Evolutionary conservation across 2,329 filamentous ascomycete genomes (phyloP), one percentile per base, ranked within the genome.

Genomic region (Colletotrichum falcatum): DNA sequence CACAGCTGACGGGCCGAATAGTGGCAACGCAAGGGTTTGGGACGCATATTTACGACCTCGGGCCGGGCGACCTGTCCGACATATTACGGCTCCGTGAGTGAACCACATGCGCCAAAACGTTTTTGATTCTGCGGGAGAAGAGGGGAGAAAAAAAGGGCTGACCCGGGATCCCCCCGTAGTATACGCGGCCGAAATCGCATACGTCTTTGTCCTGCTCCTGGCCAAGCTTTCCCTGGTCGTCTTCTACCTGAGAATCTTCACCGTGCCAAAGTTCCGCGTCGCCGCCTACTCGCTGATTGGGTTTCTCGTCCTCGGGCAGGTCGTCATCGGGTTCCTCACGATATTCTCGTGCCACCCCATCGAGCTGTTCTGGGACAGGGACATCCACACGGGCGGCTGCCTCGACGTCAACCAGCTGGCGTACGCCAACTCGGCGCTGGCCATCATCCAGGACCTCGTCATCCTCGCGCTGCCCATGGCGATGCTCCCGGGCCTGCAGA

Each of bases 401-500:
- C 70, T 82, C 6, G 71, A 76, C 28, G 80, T 88, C 11, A 85
- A 87, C 66, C 82, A 79, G 23, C 81, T 89, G 20, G 86, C 84
- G 6, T 87, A 88, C 67, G 77, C 86, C 1, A 87, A 88, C 75
- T 87, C 86, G 69, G 82, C 79, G 1, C 78, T 83, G 18, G 85
- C 83, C 37, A 83, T 86, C 49, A 74, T 84, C 33, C 84, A 83
- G 48, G 87, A 89, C 74, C 83, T 88, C 56, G 83, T 83, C 0
- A 82, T 88, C 61, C 86, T 85, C 8, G 76, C 88, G 9, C 75
- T 89, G 6, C 87, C 87, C 0, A 82, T 87, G 11, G 85, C 85
- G 64, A 80, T 91, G 14, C 81, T 91, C 1, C 86, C 83, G 78
- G 82, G 84, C 35, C 76, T 90, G 33, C 84, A 89, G 65, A 89